Conservation (phyloP, 1,139 yeast species). For the Candida dubliniensis region DNA sequence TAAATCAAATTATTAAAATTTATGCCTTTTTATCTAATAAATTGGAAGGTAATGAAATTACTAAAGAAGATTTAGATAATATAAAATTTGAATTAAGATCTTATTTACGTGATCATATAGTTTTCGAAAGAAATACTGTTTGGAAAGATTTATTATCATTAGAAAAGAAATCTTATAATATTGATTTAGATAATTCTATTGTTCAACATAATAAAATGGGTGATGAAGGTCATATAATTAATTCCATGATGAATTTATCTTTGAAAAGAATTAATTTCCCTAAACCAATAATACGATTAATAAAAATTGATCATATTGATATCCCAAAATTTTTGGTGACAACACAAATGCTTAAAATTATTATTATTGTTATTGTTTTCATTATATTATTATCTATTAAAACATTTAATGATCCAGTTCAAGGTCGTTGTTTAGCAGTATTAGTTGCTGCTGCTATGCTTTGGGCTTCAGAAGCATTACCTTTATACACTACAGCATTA, state of each 20-base stretch:
- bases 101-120: slow-evolving; percentile 85
- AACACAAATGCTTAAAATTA: slow-evolving; percentile 44
- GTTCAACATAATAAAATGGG: slow-evolving; percentile 32
- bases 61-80: slow-evolving; percentile 38
- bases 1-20: slow-evolving; percentile 49
- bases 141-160: slow-evolving; percentile 94
- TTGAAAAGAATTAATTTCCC: slow-evolving; percentile 25
- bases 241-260: slow-evolving; percentile 26
- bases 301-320: slow-evolving; percentile 13
- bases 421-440: slow-evolving; percentile 76
- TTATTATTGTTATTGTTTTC: slow-evolving; percentile 44
- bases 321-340: slow-evolving; percentile 33
- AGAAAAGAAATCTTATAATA: slow-evolving; percentile 57
- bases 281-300: slow-evolving; percentile 18
- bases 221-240: slow-evolving; percentile 25
- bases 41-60: slow-evolving; percentile 26
- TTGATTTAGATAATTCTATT: slow-evolving; percentile 30
- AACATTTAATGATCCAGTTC: slow-evolving; percentile 69
- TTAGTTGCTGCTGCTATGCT: slow-evolving; percentile 74
- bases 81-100: slow-evolving; percentile 71
- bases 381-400: slow-evolving; percentile 51
- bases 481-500: slow-evolving; percentile 81
- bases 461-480: slow-evolving; percentile 95
- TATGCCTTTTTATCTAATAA: slow-evolving; percentile 46
- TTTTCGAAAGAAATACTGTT: slow-evolving; percentile 95